Percentiles rank a stretch among this genome's conserved stretches.
phyloP scores from a whole-genome alignment of 192 early-diverging fungal species.

The Phlyctochytrium arcticum region DNA sequence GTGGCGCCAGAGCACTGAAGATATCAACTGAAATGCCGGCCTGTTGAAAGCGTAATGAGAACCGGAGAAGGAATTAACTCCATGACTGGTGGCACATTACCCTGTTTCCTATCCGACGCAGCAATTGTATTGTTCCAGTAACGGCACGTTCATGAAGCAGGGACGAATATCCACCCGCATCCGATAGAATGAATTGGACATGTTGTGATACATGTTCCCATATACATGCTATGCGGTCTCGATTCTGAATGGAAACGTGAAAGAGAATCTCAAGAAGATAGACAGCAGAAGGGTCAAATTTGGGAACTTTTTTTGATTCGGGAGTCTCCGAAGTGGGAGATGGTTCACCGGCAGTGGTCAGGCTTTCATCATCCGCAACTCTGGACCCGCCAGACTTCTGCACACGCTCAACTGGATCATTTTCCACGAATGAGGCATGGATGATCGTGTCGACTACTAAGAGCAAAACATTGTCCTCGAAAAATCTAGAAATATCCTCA shows the following conservation, averaged over 20 bases:
- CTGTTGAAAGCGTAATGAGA: too few species aligned
- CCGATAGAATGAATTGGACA: conserved; percentile 67
- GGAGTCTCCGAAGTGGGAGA: too few species aligned
- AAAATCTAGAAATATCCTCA: conserved; percentile 41
- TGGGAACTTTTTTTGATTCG: not conserved
- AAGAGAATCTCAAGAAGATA: conserved; percentile 76
- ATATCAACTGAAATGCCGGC: too few species aligned
- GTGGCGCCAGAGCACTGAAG: too few species aligned
- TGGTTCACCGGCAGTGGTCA: too few species aligned
- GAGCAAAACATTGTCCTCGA: conserved; percentile 63
- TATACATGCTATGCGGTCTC: conserved; percentile 58
- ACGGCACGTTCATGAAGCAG: conserved; percentile 76
- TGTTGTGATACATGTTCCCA: conserved; percentile 67
- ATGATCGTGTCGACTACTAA: conserved; percentile 56
- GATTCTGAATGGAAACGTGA: conserved; percentile 70
- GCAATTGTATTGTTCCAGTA: conserved; percentile 64
- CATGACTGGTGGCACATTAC: too few species aligned
- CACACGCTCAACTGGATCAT: conserved; percentile 6
- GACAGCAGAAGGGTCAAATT: conserved; percentile 50
- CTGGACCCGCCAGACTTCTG: not conserved
- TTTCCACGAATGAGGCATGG: conserved; percentile 30
- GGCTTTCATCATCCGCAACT: too few species aligned
- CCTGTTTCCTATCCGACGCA: conserved; percentile 64
- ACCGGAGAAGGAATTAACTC: too few species aligned
- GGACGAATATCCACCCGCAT: conserved; percentile 56